These are phyloP conservation scores for Hondaea fermentalgiana DNA, from an alignment of 108 stramenopile genomes.

Conservation along the genomic window DNA sequence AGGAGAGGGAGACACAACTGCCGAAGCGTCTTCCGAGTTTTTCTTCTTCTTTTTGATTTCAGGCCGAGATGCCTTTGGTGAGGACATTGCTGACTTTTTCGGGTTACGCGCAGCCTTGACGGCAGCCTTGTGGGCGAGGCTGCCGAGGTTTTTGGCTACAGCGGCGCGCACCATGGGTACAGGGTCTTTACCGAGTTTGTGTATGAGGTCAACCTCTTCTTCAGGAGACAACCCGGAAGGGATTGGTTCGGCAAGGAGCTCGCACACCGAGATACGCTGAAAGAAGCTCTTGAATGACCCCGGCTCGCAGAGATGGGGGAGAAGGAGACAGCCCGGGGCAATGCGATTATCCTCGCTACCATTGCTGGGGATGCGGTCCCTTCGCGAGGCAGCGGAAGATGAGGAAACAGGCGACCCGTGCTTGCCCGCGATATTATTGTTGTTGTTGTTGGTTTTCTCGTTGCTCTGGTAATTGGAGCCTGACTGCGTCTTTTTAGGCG, in stretches of 20 bases:
- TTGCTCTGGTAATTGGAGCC: too few relatives aligned
- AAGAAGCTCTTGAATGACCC: constrained; percentile 1
- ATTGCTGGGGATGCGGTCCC: too few relatives aligned
- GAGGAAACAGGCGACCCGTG: too few relatives aligned
- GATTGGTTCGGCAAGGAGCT: background rate
- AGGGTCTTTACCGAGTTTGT: background rate
- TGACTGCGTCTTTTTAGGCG: too few relatives aligned
- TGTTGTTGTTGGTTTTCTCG: too few relatives aligned
- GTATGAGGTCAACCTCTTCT: background rate
- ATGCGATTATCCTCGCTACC: background rate
- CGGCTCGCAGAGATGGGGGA: background rate
- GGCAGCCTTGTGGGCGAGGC: background rate
- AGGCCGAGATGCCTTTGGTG: background rate
- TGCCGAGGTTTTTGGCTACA: background rate
- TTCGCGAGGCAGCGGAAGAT: too few relatives aligned
- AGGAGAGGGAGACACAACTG: too few relatives aligned
- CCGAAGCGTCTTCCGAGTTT: too few relatives aligned
- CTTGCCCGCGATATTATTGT: too few relatives aligned
- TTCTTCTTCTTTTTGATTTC: background rate
- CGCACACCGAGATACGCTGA: background rate
- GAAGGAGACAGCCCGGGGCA: background rate
- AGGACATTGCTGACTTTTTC: background rate
- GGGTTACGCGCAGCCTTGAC: background rate
- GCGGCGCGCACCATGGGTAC: background rate
- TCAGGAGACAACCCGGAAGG: background rate